phyloP scores from a whole-genome alignment of 371 early-diverging fungal species.

The Mucor lusitanicus region DNA sequence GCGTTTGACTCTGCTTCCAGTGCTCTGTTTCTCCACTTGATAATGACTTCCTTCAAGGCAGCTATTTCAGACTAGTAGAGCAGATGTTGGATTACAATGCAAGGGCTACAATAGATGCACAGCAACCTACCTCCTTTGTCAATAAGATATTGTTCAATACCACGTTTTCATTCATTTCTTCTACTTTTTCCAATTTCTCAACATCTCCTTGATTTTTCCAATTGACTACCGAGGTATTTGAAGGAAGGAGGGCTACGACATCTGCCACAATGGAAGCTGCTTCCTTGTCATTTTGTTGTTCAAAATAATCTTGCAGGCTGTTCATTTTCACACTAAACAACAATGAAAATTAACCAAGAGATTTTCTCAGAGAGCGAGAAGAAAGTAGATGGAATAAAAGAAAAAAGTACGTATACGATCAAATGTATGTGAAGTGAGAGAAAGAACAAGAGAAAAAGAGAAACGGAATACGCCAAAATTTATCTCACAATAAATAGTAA shows the following conservation, averaged over 20 bases:
- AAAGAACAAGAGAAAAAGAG: neutral
- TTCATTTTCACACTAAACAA: neutral
- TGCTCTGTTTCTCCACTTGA: constrained; percentile 21
- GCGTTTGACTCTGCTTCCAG: constrained; percentile 10
- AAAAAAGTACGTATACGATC: neutral
- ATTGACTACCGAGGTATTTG: constrained; percentile 12
- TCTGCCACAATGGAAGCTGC: constrained; percentile 18
- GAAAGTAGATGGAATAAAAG: neutral
- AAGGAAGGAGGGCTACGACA: constrained; percentile 17
- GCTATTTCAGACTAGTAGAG: constrained; percentile 24
- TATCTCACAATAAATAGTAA: neutral
- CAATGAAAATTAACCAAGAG: neutral
- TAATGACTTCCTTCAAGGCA: constrained; percentile 22
- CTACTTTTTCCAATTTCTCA: neutral
- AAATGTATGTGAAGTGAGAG: neutral
- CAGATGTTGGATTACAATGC: neutral
- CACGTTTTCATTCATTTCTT: constrained; percentile 7
- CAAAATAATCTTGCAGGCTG: constrained; percentile 20
- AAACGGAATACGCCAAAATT: neutral
- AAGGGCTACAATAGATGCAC: neutral
- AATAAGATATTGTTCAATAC: constrained; percentile 18
- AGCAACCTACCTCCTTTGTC: constrained; percentile 25
- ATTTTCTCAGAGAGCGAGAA: neutral
- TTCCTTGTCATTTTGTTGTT: constrained; percentile 22
- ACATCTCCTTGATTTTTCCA: constrained; percentile 6